A percentile compares a stretch with the other conserved stretches of the same genome.
Conservation (phyloP, 139 green algal species). For the Yamagishiella unicocca region DNA sequence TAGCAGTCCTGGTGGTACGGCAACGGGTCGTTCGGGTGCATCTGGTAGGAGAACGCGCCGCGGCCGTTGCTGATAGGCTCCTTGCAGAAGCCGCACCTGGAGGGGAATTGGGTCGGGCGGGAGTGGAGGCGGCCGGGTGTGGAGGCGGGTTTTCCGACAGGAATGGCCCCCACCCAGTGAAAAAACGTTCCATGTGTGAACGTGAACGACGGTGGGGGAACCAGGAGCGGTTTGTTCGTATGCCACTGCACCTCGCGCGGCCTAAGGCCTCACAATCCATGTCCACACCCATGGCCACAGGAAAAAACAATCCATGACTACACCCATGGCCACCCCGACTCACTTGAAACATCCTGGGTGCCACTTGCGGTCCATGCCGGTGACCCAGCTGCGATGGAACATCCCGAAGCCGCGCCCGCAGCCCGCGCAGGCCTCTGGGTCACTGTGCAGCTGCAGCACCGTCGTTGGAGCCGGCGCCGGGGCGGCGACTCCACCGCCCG, state of each 20-base stretch:
- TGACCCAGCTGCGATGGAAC: constrained; percentile 33
- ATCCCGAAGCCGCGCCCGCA: constrained; percentile 50
- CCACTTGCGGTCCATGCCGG: constrained; percentile 62
- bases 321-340: no score
- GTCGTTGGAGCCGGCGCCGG: not conserved
- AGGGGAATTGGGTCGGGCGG: not conserved
- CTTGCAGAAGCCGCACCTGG: constrained; percentile 66
- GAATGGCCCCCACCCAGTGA: no score
- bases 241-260: no score
- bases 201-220: no score
- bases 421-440: constrained; percentile 54
- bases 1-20: constrained; percentile 72
- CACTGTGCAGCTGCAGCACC: constrained; percentile 21
- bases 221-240: no score
- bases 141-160: not conserved
- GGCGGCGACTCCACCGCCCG: not conserved
- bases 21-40: constrained; percentile 34
- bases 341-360: constrained; percentile 64
- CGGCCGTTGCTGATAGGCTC: constrained; percentile 55
- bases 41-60: constrained; percentile 26
- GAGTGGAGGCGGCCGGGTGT: not conserved
- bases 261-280: no score
- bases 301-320: no score
- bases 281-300: no score
- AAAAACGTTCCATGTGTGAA: no score